Conservation (phyloP, 2,329 filamentous ascomycete species). For the Cryphonectria carpinicola region DNA sequence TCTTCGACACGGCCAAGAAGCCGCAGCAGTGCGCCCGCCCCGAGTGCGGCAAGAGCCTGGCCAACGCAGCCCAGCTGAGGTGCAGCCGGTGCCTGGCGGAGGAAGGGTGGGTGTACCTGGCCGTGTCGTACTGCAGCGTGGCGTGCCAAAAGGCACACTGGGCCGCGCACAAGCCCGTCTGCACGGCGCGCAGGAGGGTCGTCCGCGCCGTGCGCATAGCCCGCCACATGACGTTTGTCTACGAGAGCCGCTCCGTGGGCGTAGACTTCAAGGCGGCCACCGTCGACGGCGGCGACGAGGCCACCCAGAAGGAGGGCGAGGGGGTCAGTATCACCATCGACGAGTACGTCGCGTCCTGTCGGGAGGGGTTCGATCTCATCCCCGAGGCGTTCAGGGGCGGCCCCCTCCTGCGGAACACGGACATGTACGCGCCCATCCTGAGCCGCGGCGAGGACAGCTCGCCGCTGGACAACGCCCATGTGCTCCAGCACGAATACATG, state of each 20-base stretch:
- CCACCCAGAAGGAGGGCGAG: neutral
- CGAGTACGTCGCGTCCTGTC: neutral
- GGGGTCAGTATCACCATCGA: neutral
- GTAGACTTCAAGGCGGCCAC: neutral
- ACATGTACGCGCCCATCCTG: no score
- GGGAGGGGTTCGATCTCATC: neutral
- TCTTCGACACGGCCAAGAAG: neutral
- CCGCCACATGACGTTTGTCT: neutral
- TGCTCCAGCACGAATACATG: neutral
- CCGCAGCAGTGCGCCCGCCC: neutral
- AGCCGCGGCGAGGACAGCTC: neutral
- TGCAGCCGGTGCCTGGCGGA: conserved; percentile 3
- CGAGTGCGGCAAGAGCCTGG: neutral
- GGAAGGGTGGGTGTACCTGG: neutral
- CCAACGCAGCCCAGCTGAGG: neutral
- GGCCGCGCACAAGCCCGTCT: neutral
- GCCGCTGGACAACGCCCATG: neutral
- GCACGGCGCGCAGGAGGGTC: neutral
- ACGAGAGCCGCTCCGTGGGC: neutral
- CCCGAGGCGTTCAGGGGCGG: conserved; percentile 12
- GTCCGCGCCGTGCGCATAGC: neutral
- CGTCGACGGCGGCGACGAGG: neutral
- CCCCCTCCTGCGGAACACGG: neutral
- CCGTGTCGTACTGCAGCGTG: neutral
- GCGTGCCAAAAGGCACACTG: conserved; percentile 1